Evolutionary conservation across 2,329 filamentous ascomycete species (phyloP).

Genomic region (Pseudodiploospora longispora): DNA sequence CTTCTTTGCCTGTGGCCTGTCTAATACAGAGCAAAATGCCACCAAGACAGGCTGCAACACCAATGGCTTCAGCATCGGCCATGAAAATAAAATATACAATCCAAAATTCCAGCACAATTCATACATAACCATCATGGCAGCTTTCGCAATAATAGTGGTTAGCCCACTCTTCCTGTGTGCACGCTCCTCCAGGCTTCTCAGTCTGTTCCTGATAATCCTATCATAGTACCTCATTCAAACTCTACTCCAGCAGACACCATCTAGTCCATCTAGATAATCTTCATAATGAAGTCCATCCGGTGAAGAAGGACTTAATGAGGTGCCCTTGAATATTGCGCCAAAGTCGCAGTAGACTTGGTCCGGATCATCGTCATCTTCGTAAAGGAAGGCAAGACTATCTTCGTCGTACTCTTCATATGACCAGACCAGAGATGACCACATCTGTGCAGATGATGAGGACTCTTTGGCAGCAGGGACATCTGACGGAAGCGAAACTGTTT

Average conservation of each 20-base stretch:
- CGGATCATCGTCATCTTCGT: constrained; percentile 35
- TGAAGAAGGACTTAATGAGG: constrained; percentile 7
- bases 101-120: constrained; percentile 1
- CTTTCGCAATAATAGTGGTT: neutral
- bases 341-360: constrained; percentile 50
- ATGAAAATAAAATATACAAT: constrained; percentile 11
- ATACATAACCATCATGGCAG: no score
- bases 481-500: constrained; percentile 20
- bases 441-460: constrained; percentile 27
- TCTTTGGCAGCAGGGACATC: constrained; percentile 18
- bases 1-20: no score
- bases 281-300: constrained; percentile 38
- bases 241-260: constrained; percentile 41
- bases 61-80: constrained; percentile 5
- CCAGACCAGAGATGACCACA: constrained; percentile 14
- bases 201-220: neutral
- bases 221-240: neutral
- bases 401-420: constrained; percentile 29
- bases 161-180: neutral
- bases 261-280: constrained; percentile 48
- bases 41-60: neutral
- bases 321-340: constrained; percentile 27
- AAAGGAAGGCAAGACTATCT: constrained; percentile 42
- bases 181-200: neutral
- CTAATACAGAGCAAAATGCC: no score